Conservation (phyloP, 192 early-diverging fungal species). For the Entomortierella lignicola region DNA sequence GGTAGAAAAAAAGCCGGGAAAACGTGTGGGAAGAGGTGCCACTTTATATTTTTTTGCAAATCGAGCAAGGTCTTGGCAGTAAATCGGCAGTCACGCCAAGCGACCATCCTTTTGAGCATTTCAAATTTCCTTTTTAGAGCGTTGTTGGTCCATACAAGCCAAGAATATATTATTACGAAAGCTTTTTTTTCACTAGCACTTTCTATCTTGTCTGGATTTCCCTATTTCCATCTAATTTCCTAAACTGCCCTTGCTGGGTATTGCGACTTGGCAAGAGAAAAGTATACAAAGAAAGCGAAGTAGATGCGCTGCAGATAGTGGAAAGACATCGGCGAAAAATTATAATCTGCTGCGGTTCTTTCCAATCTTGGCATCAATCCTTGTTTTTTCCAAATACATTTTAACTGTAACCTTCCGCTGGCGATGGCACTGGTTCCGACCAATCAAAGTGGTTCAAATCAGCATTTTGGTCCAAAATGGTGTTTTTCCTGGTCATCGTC, state of each 20-base stretch:
- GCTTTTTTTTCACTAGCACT: too few species aligned
- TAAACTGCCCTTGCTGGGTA: too few species aligned
- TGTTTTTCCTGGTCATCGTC: constrained; percentile 20
- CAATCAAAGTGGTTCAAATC: background rate
- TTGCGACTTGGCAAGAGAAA: too few species aligned
- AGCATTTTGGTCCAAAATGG: background rate
- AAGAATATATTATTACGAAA: too few species aligned
- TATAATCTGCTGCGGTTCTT: background rate
- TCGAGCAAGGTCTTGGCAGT: background rate
- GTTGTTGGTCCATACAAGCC: background rate
- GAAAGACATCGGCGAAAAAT: background rate
- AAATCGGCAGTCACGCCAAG: background rate
- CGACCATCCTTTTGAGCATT: background rate
- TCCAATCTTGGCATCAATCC: too few species aligned
- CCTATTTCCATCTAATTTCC: too few species aligned
- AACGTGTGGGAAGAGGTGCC: background rate
- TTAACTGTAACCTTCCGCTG: background rate
- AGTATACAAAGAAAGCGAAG: background rate
- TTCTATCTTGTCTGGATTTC: too few species aligned
- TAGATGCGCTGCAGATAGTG: background rate
- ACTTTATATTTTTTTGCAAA: background rate
- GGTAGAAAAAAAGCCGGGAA: too few species aligned
- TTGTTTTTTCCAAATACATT: background rate
- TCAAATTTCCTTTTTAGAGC: background rate
- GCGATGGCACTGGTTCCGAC: background rate